These are phyloP conservation scores for Cladosporium sp. DNA, from an alignment of 2,329 filamentous ascomycete species.

Conservation along the genomic window DNA sequence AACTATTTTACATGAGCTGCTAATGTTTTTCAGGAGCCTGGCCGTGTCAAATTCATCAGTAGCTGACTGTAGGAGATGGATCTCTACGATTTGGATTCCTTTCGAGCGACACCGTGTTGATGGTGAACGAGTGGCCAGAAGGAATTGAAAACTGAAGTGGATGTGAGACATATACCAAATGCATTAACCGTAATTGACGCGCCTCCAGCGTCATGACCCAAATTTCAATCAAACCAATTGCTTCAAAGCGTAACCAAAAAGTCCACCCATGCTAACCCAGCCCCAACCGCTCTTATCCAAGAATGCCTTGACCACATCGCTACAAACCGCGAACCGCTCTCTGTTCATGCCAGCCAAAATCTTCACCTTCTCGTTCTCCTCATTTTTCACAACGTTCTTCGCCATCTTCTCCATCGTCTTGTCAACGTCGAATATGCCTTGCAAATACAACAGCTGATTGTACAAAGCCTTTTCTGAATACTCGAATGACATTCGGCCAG, in stretches of 20 bases:
- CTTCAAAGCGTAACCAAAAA: constrained; percentile 47
- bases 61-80: too few relatives aligned
- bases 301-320: constrained; percentile 67
- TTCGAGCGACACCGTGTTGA: neutral
- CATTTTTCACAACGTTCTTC: constrained; percentile 33
- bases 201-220: neutral
- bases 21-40: too few relatives aligned
- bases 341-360: constrained; percentile 83
- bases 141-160: neutral
- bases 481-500: constrained; percentile 86
- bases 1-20: too few relatives aligned
- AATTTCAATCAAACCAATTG: constrained; percentile 2
- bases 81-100: too few relatives aligned
- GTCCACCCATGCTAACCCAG: constrained; percentile 50
- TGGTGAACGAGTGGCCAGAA: neutral
- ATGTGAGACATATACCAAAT: neutral
- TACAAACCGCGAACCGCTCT: constrained; percentile 72
- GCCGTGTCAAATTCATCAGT: too few relatives aligned
- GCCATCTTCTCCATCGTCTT: constrained; percentile 60
- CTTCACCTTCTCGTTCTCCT: constrained; percentile 60
- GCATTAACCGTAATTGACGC: constrained; percentile 2
- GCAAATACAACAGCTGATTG: constrained; percentile 90
- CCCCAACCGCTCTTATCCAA: constrained; percentile 41
- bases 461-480: constrained; percentile 87
- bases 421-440: constrained; percentile 84